These are phyloP conservation scores for Lentinula lateritia DNA, from an alignment of 768 basidiomycete genomes.

Conservation along the genomic window DNA sequence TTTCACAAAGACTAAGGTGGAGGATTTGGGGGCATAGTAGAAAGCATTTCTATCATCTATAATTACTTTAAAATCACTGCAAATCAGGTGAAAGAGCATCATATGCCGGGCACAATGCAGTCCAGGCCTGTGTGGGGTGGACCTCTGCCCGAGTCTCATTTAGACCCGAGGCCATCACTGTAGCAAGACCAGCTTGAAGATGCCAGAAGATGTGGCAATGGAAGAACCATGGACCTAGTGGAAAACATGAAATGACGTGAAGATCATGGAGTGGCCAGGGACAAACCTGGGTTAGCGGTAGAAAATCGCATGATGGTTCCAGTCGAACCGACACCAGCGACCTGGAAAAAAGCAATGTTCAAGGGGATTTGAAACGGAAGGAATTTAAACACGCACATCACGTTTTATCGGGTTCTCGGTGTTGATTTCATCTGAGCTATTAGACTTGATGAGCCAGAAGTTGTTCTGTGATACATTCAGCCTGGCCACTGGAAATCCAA, in stretches of 20 bases:
- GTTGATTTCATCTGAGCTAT: constrained; percentile 23
- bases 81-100: not conserved
- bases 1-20: no score
- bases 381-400: constrained; percentile 11
- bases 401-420: constrained; percentile 44
- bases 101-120: constrained; percentile 21
- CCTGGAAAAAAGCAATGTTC: constrained; percentile 4
- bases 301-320: constrained; percentile 40
- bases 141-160: constrained; percentile 10
- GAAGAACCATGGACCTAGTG: constrained; percentile 22
- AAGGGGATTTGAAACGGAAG: not conserved
- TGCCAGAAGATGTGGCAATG: constrained; percentile 35
- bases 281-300: constrained; percentile 47
- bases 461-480: constrained; percentile 20
- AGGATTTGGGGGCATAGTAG: no score
- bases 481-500: not conserved
- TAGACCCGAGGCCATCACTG: constrained; percentile 30
- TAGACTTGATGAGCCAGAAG: constrained; percentile 36
- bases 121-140: constrained; percentile 17
- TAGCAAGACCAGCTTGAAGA: constrained; percentile 34
- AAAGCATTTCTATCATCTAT: no score
- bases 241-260: not conserved
- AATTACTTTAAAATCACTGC: not conserved
- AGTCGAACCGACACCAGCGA: constrained; percentile 12
- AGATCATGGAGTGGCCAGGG: not conserved